Conservation (phyloP, 225 moss, liverwort and hornwort genomes). For the Straminergon stramineum region DNA sequence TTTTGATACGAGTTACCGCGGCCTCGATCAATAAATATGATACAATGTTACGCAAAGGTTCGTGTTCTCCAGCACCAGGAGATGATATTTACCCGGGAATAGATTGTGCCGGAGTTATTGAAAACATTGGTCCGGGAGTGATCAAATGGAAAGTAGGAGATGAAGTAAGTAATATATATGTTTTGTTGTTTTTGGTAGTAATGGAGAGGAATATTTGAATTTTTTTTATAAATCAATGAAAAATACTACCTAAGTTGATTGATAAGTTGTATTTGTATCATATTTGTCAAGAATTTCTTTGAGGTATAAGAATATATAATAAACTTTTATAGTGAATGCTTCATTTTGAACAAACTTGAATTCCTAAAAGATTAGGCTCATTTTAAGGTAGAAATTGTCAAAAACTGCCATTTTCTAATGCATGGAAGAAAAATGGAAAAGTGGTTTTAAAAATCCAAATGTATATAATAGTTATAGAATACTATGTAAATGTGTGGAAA, state of each 20-base stretch:
- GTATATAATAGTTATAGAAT: not conserved
- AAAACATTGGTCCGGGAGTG: not conserved
- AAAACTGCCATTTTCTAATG: too few species aligned
- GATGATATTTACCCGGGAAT: conserved; percentile 16
- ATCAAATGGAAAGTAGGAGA: conserved; percentile 32
- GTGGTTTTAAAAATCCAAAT: too few species aligned
- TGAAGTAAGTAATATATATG: not conserved
- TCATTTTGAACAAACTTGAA: not conserved
- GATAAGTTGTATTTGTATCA: too few species aligned
- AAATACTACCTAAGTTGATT: not conserved
- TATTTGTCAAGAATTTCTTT: not conserved
- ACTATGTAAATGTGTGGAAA: not conserved
- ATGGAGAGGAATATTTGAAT: not conserved
- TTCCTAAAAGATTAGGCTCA: accelerated
- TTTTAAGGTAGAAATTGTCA: not conserved
- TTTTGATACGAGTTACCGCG: conserved; percentile 10
- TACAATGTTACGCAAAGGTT: conserved; percentile 18
- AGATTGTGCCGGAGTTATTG: conserved; percentile 24
- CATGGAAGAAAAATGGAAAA: not conserved
- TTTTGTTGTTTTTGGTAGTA: not conserved
- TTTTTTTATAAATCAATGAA: too few species aligned
- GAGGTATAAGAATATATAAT: too few species aligned
- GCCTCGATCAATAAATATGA: conserved; percentile 26
- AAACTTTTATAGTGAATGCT: not conserved
- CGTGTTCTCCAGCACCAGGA: not conserved